Evolutionary conservation across 495 filamentous ascomycete species (phyloP).

Genomic region (Ramalina peruviana): DNA sequence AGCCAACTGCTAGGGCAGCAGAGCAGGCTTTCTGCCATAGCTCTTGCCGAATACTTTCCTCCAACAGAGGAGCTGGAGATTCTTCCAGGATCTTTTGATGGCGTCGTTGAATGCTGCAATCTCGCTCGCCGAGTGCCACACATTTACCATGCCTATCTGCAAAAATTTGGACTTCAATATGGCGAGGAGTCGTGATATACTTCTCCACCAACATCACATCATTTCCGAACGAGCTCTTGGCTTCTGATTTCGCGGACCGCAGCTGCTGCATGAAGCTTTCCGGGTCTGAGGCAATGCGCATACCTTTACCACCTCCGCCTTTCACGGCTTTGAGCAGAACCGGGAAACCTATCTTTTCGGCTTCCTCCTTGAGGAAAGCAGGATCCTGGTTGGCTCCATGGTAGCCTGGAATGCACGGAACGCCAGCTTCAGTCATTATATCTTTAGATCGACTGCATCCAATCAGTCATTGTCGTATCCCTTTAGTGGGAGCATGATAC

Average conservation of each 20-base stretch:
- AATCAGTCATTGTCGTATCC: background rate
- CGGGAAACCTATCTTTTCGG: constrained; percentile 73
- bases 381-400: constrained; percentile 77
- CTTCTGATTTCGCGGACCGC: constrained; percentile 77
- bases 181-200: constrained; percentile 85
- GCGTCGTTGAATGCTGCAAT: constrained; percentile 74
- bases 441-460: constrained; percentile 58
- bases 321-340: constrained; percentile 95
- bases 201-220: constrained; percentile 95
- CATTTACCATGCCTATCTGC: constrained; percentile 80
- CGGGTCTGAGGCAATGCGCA: constrained; percentile 73
- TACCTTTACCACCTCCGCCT: constrained; percentile 95
- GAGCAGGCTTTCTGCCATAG: constrained; percentile 87
- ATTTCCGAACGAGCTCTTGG: constrained; percentile 82
- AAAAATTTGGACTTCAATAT: constrained; percentile 97
- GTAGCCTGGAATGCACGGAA: constrained; percentile 93
- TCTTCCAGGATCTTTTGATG: constrained; percentile 98
- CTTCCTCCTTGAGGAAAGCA: constrained; percentile 53
- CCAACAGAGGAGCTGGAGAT: constrained; percentile 78
- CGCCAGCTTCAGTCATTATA: constrained; percentile 86
- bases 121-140: constrained; percentile 71
- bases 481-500: background rate
- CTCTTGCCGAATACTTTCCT: constrained; percentile 65
- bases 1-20: constrained; percentile 82
- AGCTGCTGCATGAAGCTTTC: constrained; percentile 72